Evolutionary conservation across 306 rosid species (phyloP).

Genomic region (Purshia tridentata): DNA sequence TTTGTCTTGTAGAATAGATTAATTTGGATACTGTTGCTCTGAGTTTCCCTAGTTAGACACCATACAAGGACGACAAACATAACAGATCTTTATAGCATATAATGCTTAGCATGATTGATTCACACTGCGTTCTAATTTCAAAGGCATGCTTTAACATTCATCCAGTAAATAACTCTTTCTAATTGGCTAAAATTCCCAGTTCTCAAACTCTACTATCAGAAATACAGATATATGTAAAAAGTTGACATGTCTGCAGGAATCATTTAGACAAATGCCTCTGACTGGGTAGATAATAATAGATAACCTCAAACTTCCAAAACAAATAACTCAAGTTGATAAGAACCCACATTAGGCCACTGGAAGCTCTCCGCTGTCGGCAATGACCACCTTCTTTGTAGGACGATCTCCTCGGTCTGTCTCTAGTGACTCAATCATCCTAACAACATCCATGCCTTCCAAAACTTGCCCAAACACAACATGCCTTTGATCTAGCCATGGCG

Average conservation of each 20-base stretch:
- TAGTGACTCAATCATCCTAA: slow-evolving; percentile 72
- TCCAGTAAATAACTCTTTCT: not conserved
- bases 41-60: too few relatives aligned
- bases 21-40: too few relatives aligned
- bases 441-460: slow-evolving; percentile 87
- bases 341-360: slow-evolving; percentile 58
- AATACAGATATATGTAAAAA: not conserved
- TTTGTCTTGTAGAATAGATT: too few relatives aligned
- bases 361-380: slow-evolving; percentile 82
- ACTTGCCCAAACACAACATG: slow-evolving; percentile 99
- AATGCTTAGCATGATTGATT: too few relatives aligned
- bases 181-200: not conserved
- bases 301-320: slow-evolving; percentile 18
- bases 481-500: slow-evolving; percentile 91
- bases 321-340: not conserved
- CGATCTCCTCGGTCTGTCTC: slow-evolving; percentile 94
- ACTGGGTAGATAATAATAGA: slow-evolving; percentile 19
- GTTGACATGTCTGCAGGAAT: slow-evolving; percentile 7
- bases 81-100: too few relatives aligned
- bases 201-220: not conserved
- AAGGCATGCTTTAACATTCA: not conserved
- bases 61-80: too few relatives aligned
- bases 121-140: not conserved
- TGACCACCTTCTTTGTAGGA: slow-evolving; percentile 83
- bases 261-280: slow-evolving; percentile 17